Percentiles rank a stretch among this genome's conserved stretches.
phyloP scores from a whole-genome alignment of 192 early-diverging fungal genomes.

The Rhizophagus prolifer region DNA sequence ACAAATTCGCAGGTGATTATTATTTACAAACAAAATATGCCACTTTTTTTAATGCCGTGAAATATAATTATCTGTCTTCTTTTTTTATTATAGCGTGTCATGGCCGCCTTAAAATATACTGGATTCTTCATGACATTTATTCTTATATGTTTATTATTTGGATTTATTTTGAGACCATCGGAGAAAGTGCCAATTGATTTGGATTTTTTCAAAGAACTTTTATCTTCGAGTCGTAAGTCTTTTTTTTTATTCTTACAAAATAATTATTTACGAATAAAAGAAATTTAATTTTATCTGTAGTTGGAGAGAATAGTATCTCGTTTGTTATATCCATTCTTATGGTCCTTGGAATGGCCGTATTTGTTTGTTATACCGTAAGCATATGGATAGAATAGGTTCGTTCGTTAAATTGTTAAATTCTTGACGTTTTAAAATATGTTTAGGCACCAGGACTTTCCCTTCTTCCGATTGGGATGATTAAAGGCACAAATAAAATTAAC shows the following conservation, averaged over 20 bases:
- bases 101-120: slow-evolving; percentile 56
- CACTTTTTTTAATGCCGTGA: neutral
- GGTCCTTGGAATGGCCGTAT: slow-evolving; percentile 52
- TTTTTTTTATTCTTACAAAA: neutral
- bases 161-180: slow-evolving; percentile 48
- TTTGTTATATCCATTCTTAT: slow-evolving; percentile 52
- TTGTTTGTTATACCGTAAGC: slow-evolving; percentile 56
- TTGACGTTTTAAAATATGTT: neutral
- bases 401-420: neutral
- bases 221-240: slow-evolving; percentile 45
- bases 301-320: slow-evolving; percentile 22
- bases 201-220: slow-evolving; percentile 52
- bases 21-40: neutral
- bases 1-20: slow-evolving; percentile 10
- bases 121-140: slow-evolving; percentile 51
- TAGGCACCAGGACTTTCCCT: slow-evolving; percentile 13
- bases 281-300: neutral
- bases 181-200: slow-evolving; percentile 40
- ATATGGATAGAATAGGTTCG: neutral
- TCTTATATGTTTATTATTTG: slow-evolving; percentile 46
- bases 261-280: neutral
- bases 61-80: neutral
- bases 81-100: slow-evolving; percentile 34
- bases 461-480: slow-evolving; percentile 2
- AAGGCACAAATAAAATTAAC: neutral